Evolutionary conservation across 2,329 filamentous ascomycete species (phyloP), one percentile per base, ranked within the genome.

Genomic region (Scedosporium dehoogii): DNA sequence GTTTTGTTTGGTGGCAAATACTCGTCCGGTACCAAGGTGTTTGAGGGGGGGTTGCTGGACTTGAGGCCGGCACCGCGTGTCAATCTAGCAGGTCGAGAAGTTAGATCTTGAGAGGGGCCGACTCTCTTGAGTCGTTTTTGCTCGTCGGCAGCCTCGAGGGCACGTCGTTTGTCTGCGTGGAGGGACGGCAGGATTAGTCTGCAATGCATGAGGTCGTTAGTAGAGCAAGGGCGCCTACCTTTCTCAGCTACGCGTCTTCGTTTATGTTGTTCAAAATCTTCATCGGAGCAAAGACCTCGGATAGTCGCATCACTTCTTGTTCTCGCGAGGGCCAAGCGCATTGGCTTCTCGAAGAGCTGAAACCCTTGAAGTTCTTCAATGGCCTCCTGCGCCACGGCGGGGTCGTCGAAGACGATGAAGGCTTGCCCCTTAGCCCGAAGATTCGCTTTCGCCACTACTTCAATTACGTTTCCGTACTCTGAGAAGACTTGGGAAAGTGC

Each of bases 1-100:
- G 92, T 96, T 79, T 96, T 97, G 84, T 97, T 97, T 42, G 94
- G 93, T 3, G 93, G 93, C 3, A 97, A 84, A 74, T 96, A 97
- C 76, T 99, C 94, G 82, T 97, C 94, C n/a, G 92, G 92, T 18
- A 97, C 87, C 62, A 92, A 88, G 10, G 89, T 82, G 3, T 87
- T 81, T 1, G 85, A 81, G 14, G 85, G 80, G 5, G 85, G 82
- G 63, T 85, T 85, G 1, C 88, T 89, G 4, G 90, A 85, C 73
- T 96, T 96, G 77, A 93, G 84, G 41, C 90, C 90, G 0, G 84
- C 79, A 51, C 86, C 85, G 69, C 86, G 83, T 16, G 63, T 62
- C 3, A 72, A 68, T 48, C 71, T 73, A n/a, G 84, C 81, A 16
- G 87, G 81, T 62, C 84, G 78, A 0, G 88, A 85, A 58, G 88